Conservation (phyloP, 2,329 filamentous ascomycete genomes). For the Exophiala oligosperma region DNA sequence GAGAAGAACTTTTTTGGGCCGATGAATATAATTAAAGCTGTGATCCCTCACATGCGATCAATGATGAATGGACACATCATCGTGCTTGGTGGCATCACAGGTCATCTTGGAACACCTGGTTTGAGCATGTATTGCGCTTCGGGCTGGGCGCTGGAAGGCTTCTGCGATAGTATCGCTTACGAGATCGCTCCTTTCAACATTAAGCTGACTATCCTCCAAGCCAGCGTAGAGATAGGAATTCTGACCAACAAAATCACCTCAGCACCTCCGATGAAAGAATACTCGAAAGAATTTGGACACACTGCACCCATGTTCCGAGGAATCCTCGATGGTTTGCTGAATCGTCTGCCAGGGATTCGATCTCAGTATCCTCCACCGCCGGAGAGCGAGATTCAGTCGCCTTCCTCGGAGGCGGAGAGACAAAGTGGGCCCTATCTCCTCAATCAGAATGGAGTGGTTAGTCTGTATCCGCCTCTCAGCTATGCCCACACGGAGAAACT, state of each 20-base stretch:
- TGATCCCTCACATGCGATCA: conserved; percentile 74
- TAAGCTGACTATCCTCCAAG: conserved; percentile 93
- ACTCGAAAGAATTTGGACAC: conserved; percentile 64
- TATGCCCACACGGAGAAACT: conserved; percentile 68
- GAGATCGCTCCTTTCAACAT: conserved; percentile 97
- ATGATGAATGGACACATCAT: conserved; percentile 88
- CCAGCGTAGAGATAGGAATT: conserved; percentile 86
- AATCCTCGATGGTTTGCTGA: conserved; percentile 77
- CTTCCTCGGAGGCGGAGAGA: conserved; percentile 27
- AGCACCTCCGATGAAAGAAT: conserved; percentile 72
- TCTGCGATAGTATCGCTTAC: conserved; percentile 91
- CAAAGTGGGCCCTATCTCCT: conserved; percentile 28
- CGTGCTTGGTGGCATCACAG: conserved; percentile 83
- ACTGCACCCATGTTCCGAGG: conserved; percentile 79
- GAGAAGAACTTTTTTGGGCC: conserved; percentile 94
- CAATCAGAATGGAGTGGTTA: conserved; percentile 50
- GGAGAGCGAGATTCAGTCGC: conserved; percentile 24
- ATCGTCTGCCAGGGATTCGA: conserved; percentile 68
- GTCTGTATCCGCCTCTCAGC: conserved; percentile 73
- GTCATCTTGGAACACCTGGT: conserved; percentile 88
- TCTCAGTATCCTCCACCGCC: conserved; percentile 34
- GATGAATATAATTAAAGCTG: conserved; percentile 91
- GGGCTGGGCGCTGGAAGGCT: conserved; percentile 93
- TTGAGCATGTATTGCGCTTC: conserved; percentile 89
- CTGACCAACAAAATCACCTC: conserved; percentile 85